Evolutionary conservation across 75 land plant genomes (phyloP), one percentile per base, ranked within the genome.

Genomic region (Selaginella tamariscina): DNA sequence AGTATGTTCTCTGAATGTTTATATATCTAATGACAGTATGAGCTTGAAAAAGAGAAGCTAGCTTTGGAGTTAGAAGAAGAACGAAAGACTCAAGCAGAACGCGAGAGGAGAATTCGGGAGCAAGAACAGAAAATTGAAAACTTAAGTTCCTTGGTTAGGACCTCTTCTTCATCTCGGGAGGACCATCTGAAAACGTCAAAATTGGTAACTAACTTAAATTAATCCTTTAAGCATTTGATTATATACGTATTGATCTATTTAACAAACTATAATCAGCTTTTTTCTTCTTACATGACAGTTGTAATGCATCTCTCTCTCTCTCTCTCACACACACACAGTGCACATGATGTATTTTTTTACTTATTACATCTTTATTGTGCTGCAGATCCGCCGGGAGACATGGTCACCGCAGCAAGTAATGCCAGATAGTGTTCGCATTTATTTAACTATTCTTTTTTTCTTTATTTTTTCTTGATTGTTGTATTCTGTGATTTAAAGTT

Each of bases 361-460:
- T 39, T 39, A 5, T 39, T 5, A 39, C 5, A 39, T 39, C 49
- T 39, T 39, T 39, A 5, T 39, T 57, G 23, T 18, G 29, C 66
- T 75, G 79, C 22, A 60, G 5, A 76, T 55, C 28, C 62, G 73
- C 66, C 33, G 79, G 27, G 79, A 75, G 55, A 55, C 60, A 27
- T 76, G 67, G 72, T 77, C 65, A 59, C 73, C 79, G 1, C 79
- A 29, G 27, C 73, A 70, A 32, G 9, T 32, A 1, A 68, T 24
- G 26, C 33, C 74, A 55, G 73, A 74, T 69, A 2, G 59, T 24
- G 44, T 23, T 5, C 49, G 49, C 49, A 39, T 39, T 15, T 5
- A 15, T 15, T n/a, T n/a, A n/a, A n/a, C n/a, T n/a, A n/a, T n/a
- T n/a, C n/a, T n/a, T n/a, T n/a, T n/a, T n/a, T n/a, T n/a, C n/a